These are phyloP conservation scores for Fomitopsis pinicola DNA, from an alignment of 1,284 basidiomycete species.

Conservation along the genomic window DNA sequence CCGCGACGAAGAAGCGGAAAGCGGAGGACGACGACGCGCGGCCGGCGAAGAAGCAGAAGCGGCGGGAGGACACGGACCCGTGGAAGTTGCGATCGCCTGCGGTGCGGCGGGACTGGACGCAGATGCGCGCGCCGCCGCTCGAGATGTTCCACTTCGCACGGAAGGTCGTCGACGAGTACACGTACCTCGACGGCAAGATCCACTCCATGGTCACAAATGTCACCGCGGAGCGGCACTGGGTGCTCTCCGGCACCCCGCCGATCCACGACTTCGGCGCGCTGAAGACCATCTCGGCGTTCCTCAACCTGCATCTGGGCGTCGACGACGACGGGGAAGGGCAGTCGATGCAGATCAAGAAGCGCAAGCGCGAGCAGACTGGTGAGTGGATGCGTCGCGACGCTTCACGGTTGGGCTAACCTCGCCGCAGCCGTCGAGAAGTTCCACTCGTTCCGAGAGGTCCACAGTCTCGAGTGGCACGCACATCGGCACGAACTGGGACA, in stretches of 20 bases:
- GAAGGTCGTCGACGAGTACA: constrained; percentile 92
- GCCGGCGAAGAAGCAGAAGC: constrained; percentile 56
- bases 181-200: constrained; percentile 82
- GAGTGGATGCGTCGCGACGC: constrained; percentile 17
- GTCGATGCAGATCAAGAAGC: constrained; percentile 72
- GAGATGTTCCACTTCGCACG: constrained; percentile 92
- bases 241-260: constrained; percentile 94
- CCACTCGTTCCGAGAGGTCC: constrained; percentile 95
- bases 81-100: constrained; percentile 70
- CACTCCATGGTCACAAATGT: constrained; percentile 78
- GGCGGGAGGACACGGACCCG: constrained; percentile 67
- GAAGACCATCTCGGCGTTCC: constrained; percentile 86
- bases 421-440: constrained; percentile 83
- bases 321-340: constrained; percentile 86
- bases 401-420: constrained; percentile 3
- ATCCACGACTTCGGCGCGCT: constrained; percentile 88
- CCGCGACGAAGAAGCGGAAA: constrained; percentile 44
- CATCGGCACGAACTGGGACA: constrained; percentile 85
- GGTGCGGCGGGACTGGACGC: constrained; percentile 72
- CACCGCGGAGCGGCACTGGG: constrained; percentile 83
- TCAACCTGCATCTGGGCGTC: constrained; percentile 84
- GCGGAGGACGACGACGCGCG: constrained; percentile 39
- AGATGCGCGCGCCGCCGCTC: constrained; percentile 79
- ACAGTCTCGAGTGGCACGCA: constrained; percentile 88
- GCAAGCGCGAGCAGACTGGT: constrained; percentile 83